These are phyloP conservation scores for Chytriomyces sp. DNA, from an alignment of 192 early-diverging fungal genomes.

Conservation along the genomic window DNA sequence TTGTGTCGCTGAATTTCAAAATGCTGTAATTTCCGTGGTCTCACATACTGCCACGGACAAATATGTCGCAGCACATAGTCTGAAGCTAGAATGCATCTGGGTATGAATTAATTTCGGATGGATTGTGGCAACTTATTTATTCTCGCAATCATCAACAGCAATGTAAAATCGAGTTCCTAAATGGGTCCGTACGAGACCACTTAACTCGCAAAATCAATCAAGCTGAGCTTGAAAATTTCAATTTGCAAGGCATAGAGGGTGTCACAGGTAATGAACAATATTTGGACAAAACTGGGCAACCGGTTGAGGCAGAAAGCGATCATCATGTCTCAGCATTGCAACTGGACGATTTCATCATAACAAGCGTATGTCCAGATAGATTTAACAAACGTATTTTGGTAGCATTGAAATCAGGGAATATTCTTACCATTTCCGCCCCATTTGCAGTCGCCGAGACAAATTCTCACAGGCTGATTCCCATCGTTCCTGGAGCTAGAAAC, in stretches of 20 bases:
- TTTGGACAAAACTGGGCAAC: constrained; percentile 8
- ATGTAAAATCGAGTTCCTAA: constrained; percentile 12
- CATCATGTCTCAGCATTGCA: neutral
- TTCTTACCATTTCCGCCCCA: constrained; percentile 13
- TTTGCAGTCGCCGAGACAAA: neutral
- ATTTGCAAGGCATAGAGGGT: neutral
- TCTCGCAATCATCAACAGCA: neutral
- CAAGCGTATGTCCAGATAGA: constrained; percentile 3
- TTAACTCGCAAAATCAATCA: neutral
- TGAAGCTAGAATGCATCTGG: constrained; percentile 12
- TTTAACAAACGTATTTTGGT: constrained; percentile 22
- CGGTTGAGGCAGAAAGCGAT: neutral
- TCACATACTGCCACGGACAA: constrained; percentile 11
- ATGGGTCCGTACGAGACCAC: constrained; percentile 6
- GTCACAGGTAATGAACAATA: constrained; percentile 11
- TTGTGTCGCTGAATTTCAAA: constrained; percentile 21
- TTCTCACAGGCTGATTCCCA: neutral
- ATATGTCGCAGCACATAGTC: neutral
- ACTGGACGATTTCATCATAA: constrained; percentile 5
- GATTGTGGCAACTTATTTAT: neutral
- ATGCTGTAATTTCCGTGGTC: constrained; percentile 14
- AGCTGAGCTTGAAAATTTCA: neutral
- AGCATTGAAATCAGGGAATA: constrained; percentile 13
- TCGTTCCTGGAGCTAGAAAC: too few relatives aligned
- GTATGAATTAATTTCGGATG: neutral